Evolutionary conservation across 176 grass and related monocot genomes (phyloP).

Genomic region (Zoysia japonica): DNA sequence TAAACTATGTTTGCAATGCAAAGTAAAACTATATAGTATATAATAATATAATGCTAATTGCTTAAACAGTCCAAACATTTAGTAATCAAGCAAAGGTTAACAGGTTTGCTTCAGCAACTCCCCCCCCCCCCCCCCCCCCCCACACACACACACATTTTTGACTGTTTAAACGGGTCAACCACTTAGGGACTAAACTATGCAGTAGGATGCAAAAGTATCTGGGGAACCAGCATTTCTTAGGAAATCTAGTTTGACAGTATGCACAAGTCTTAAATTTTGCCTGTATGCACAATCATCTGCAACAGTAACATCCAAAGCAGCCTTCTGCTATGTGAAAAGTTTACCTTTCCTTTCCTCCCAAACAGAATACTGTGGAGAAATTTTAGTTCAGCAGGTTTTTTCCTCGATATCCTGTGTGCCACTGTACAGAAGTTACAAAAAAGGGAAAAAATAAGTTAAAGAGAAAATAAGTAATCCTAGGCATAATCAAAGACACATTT

Average conservation of each 20-base stretch:
- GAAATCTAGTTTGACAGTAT: conserved; percentile 14
- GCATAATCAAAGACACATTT: background rate
- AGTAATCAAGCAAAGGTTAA: no score
- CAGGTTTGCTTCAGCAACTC: no score
- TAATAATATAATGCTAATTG: no score
- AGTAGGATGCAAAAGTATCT: background rate
- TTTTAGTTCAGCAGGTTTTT: conserved; percentile 86
- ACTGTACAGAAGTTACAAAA: conserved; percentile 55
- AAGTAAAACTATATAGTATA: no score
- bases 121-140: no score
- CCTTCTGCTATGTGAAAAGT: conserved; percentile 14
- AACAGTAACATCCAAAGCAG: conserved; percentile 9
- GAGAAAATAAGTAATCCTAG: background rate
- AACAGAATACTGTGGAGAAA: conserved; percentile 91
- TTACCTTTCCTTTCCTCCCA: conserved; percentile 96
- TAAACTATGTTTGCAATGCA: no score
- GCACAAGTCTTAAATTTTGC: conserved; percentile 26
- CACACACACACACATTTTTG: no score
- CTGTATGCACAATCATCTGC: background rate
- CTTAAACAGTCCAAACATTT: no score
- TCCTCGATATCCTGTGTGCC: conserved; percentile 75
- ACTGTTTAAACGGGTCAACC: no score
- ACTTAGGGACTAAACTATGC: no score
- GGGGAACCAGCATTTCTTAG: background rate
- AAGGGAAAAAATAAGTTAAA: conserved; percentile 29